A percentile compares a stretch with the other conserved stretches of the same genome.
Evolutionary conservation across 208 protist species (phyloP).

Genomic region (Herpetomonas samuelpessoai): DNA sequence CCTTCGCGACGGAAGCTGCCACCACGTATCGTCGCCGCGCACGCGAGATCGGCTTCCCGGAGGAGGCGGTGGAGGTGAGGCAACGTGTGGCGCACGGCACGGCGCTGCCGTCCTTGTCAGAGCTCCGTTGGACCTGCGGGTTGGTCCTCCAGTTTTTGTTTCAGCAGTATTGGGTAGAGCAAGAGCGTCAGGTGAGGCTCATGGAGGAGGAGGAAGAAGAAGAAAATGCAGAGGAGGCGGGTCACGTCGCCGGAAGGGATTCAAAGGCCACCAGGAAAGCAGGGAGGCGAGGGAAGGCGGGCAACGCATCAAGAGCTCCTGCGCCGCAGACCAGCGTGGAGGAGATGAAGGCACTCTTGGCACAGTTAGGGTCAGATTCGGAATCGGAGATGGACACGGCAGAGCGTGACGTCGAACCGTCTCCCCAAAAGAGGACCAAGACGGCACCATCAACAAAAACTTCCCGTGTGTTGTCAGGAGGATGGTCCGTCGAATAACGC

Average conservation of each 20-base stretch:
- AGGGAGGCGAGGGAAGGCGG: conserved; percentile 4
- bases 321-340: conserved; percentile 24
- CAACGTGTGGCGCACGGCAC: conserved; percentile 81
- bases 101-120: conserved; percentile 48
- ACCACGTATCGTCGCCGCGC: conserved; percentile 85
- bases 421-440: background rate
- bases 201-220: conserved; percentile 33
- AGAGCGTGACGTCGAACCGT: background rate
- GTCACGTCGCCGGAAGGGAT: no score
- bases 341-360: conserved; percentile 61
- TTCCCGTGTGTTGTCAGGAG: no score
- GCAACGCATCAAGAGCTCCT: background rate
- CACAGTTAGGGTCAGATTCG: conserved; percentile 29
- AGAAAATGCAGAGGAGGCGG: background rate
- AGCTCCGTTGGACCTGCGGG: conserved; percentile 78
- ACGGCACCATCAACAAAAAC: background rate
- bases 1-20: conserved; percentile 47
- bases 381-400: conserved; percentile 16
- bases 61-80: conserved; percentile 84
- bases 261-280: no score
- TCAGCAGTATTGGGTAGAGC: conserved; percentile 68
- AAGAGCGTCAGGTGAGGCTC: conserved; percentile 50
- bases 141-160: conserved; percentile 80
- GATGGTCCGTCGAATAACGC: no score
- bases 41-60: conserved; percentile 64